Percentiles rank a stretch among this genome's conserved stretches.
These are phyloP conservation scores for Neocatenulostroma microsporum DNA, from an alignment of 2,329 filamentous ascomycete genomes.

Conservation along the genomic window DNA sequence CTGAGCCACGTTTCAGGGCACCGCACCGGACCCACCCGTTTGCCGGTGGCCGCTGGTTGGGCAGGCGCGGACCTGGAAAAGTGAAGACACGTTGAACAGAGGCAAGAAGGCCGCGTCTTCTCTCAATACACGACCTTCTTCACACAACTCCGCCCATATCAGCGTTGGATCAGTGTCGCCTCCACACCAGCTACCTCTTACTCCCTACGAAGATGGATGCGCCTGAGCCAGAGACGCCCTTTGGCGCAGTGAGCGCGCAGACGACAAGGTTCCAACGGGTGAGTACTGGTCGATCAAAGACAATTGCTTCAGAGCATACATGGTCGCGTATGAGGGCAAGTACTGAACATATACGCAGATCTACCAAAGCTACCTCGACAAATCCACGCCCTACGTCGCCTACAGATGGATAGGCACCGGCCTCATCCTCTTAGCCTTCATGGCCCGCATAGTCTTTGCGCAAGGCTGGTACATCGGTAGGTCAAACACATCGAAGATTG, in stretches of 20 bases:
- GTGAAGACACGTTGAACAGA: not conserved
- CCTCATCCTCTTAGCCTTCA: conserved; percentile 69
- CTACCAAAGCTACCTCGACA: conserved; percentile 91
- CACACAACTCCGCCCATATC: not conserved
- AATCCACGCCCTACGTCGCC: conserved; percentile 77
- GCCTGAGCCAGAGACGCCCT: conserved; percentile 84
- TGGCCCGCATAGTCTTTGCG: conserved; percentile 77
- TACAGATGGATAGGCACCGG: conserved; percentile 90
- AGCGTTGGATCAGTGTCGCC: not conserved
- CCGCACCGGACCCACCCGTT: too few species aligned
- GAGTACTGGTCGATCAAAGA: conserved; percentile 25
- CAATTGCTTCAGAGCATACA: not conserved
- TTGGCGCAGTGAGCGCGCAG: conserved; percentile 79
- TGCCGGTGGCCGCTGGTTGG: too few species aligned
- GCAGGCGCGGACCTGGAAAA: too few species aligned
- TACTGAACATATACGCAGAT: conserved; percentile 47
- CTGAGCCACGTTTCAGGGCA: too few species aligned
- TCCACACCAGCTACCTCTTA: not conserved
- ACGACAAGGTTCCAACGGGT: conserved; percentile 68
- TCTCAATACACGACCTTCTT: not conserved
- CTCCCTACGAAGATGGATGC: conserved; percentile 60
- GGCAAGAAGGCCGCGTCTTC: not conserved
- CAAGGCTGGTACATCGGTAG: conserved; percentile 99
- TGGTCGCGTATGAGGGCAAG: not conserved
- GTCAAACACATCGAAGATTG: conserved; percentile 13